phyloP scores from a whole-genome alignment of 371 early-diverging fungal species.

The Batrachochytrium dendrobatidis region DNA sequence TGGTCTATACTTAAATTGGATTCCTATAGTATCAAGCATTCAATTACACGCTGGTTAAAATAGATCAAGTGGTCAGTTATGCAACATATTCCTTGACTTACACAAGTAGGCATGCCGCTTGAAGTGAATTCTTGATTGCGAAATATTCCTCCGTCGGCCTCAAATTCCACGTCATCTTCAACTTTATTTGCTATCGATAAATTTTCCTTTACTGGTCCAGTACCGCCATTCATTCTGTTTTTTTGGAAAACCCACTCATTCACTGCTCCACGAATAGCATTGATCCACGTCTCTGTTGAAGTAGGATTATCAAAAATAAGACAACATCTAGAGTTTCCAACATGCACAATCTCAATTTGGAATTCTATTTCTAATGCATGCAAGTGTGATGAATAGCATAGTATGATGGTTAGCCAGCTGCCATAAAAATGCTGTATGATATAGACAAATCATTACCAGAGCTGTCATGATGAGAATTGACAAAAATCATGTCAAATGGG shows the following conservation, averaged over 20 bases:
- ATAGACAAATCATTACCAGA: constrained; percentile 3
- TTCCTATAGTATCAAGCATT: too few species aligned
- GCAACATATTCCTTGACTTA: too few species aligned
- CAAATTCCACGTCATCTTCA: too few species aligned
- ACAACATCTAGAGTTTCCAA: constrained; percentile 18
- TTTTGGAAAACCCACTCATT: constrained; percentile 13
- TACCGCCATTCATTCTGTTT: not conserved
- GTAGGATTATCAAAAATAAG: constrained; percentile 15
- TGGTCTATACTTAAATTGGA: too few species aligned
- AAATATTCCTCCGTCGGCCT: too few species aligned
- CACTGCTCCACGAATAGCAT: constrained; percentile 27
- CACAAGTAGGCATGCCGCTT: too few species aligned
- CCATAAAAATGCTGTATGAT: not conserved
- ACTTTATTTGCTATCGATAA: too few species aligned
- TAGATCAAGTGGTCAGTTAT: too few species aligned
- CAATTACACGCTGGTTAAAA: too few species aligned
- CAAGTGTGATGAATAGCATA: not conserved
- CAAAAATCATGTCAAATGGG: constrained; percentile 36
- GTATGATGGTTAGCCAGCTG: not conserved
- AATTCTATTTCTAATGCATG: constrained; percentile 10
- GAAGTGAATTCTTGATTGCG: too few species aligned
- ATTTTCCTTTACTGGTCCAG: too few species aligned
- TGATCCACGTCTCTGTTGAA: constrained; percentile 28
- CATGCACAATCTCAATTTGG: constrained; percentile 33
- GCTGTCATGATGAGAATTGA: constrained; percentile 26